Percentiles rank a stretch among this genome's conserved stretches.
These are phyloP conservation scores for Colletotrichum tropicale DNA, from an alignment of 2,329 filamentous ascomycete species.

Conservation along the genomic window DNA sequence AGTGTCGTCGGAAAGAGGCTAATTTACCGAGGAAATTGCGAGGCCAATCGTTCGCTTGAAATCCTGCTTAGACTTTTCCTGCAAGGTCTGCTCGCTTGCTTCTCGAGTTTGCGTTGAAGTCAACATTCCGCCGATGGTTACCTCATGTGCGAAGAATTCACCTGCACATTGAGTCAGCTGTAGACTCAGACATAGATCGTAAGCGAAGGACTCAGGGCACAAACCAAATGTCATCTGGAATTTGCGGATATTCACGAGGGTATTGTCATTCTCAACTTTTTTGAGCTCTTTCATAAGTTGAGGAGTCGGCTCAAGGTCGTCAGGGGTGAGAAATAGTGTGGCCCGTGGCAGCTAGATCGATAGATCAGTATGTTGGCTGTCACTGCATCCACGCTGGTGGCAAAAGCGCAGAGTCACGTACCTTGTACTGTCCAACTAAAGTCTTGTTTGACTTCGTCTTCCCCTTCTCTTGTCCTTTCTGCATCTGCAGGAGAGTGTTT, in stretches of 20 bases:
- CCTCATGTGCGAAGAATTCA: conserved; percentile 1
- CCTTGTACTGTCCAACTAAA: conserved; percentile 2
- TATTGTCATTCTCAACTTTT: background rate
- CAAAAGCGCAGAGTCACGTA: background rate
- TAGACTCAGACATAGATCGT: background rate
- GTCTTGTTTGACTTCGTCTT: background rate
- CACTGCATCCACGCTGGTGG: background rate
- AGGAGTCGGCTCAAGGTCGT: background rate
- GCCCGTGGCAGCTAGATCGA: background rate
- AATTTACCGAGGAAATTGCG: background rate
- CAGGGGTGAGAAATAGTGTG: background rate
- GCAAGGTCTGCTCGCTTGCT: background rate
- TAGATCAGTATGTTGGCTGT: background rate
- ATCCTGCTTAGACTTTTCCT: background rate
- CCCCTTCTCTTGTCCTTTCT: background rate
- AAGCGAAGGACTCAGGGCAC: background rate
- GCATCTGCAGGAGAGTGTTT: background rate
- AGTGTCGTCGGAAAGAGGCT: background rate
- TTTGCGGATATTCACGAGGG: background rate
- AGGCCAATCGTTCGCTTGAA: background rate
- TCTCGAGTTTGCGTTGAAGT: background rate
- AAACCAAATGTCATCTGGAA: background rate
- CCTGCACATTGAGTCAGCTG: background rate
- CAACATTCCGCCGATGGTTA: background rate
- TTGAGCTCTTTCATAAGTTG: background rate